phyloP scores from a whole-genome alignment of 352 stramenopile species.

The Globisporangium middletonii region DNA sequence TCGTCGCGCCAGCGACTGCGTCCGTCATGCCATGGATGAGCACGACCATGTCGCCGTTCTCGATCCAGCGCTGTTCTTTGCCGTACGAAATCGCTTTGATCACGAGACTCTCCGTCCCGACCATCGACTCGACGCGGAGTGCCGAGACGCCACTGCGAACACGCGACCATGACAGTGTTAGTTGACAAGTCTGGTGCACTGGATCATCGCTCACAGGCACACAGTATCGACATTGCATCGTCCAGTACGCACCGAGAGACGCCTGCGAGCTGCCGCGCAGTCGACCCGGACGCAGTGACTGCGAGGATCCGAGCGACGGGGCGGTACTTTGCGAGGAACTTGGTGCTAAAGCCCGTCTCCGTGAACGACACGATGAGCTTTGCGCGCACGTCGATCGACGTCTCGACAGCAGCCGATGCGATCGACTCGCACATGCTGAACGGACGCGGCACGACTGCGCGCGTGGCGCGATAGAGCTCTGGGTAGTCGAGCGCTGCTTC shows the following conservation, averaged over 20 bases:
- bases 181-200: neutral
- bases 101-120: constrained; percentile 81
- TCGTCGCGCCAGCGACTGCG: constrained; percentile 70
- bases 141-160: constrained; percentile 49
- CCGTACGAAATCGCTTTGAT: constrained; percentile 78
- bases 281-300: constrained; percentile 73
- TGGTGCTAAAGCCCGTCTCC: constrained; percentile 92
- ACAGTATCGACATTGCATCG: neutral
- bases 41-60: constrained; percentile 83
- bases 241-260: constrained; percentile 56
- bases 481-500: constrained; percentile 77
- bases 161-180: neutral
- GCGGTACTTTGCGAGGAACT: constrained; percentile 96
- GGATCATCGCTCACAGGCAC: neutral
- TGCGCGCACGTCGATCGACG: constrained; percentile 94
- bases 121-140: constrained; percentile 71
- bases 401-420: constrained; percentile 96
- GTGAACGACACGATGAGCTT: constrained; percentile 98
- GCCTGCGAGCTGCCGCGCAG: constrained; percentile 64
- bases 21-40: constrained; percentile 88
- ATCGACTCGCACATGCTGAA: constrained; percentile 91
- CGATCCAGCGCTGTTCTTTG: constrained; percentile 78
- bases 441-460: constrained; percentile 35
- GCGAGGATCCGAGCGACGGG: constrained; percentile 85
- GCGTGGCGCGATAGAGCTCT: constrained; percentile 56